A percentile compares a stretch with the other conserved stretches of the same genome.
Evolutionary conservation across 2,329 filamentous ascomycete genomes (phyloP).

Genomic region (Alternaria viburni): DNA sequence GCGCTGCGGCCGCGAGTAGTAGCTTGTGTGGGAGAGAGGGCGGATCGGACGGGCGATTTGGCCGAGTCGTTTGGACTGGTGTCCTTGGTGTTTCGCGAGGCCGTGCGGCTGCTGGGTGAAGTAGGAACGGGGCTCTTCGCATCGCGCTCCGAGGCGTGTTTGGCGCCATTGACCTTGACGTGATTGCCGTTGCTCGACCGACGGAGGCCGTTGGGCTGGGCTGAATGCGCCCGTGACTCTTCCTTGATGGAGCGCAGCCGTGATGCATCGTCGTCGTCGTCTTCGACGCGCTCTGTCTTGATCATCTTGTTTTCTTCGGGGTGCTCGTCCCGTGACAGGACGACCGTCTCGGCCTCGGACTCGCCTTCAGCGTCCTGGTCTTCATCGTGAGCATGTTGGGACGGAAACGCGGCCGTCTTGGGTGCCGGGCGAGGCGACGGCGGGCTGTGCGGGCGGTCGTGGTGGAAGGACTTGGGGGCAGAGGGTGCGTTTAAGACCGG

Average conservation of each 20-base stretch:
- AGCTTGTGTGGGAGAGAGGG: conserved; percentile 34
- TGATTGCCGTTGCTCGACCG: conserved; percentile 30
- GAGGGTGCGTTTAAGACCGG: conserved; percentile 39
- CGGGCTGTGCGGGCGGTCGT: conserved; percentile 19
- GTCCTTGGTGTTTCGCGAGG: conserved; percentile 44
- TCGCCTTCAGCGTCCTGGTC: conserved; percentile 49
- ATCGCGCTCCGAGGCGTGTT: conserved; percentile 37
- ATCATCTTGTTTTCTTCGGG: conserved; percentile 48
- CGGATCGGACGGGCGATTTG: conserved; percentile 34
- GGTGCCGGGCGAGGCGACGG: conserved; percentile 16
- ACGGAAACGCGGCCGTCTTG: conserved; percentile 9
- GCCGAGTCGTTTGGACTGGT: conserved; percentile 39
- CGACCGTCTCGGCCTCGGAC: conserved; percentile 59
- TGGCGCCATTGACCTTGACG: conserved; percentile 37
- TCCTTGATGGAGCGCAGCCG: conserved; percentile 39
- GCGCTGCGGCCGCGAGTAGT: conserved; percentile 45
- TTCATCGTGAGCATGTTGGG: conserved; percentile 32
- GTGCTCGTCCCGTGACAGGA: conserved; percentile 51
- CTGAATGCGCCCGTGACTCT: conserved; percentile 31
- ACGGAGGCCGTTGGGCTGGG: conserved; percentile 33
- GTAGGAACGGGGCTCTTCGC: conserved; percentile 42
- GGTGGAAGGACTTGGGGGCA: conserved; percentile 17
- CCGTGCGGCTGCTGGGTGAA: conserved; percentile 45
- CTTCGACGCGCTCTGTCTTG: conserved; percentile 49
- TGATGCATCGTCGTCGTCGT: conserved; percentile 37